Evolutionary conservation across 73 alveolate genomes (phyloP).

Genomic region (Paramecium biaurelia): DNA sequence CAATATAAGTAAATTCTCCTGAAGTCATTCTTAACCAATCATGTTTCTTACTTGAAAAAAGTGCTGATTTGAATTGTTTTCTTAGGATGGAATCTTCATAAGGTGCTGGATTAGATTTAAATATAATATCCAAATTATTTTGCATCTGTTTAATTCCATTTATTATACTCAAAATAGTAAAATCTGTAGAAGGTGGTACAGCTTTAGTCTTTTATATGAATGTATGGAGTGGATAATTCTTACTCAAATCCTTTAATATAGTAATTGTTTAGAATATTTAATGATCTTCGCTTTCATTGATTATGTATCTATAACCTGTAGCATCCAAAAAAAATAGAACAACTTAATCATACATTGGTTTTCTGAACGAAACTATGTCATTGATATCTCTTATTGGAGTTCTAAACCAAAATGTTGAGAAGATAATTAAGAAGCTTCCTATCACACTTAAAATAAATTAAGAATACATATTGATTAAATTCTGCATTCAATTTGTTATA

Average conservation of each 20-base stretch:
- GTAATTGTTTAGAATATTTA: background rate
- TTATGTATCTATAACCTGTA: slow-evolving; percentile 39
- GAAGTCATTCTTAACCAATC: slow-evolving; percentile 49
- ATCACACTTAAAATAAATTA: background rate
- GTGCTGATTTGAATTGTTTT: background rate
- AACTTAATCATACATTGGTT: background rate
- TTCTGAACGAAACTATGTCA: background rate
- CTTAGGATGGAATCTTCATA: background rate
- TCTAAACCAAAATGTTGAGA: slow-evolving; percentile 4
- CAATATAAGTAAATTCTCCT: background rate
- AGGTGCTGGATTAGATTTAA: background rate
- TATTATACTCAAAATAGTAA: slow-evolving; percentile 6
- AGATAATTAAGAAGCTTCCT: background rate
- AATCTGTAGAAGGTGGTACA: slow-evolving; percentile 38
- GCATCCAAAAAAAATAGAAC: slow-evolving; percentile 37
- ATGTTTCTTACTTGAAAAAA: background rate
- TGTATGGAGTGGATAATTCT: background rate
- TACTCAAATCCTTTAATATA: background rate
- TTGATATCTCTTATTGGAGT: background rate
- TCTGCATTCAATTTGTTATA: background rate
- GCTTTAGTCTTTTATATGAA: background rate
- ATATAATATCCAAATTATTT: background rate
- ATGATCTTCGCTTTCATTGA: background rate
- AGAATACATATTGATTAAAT: background rate
- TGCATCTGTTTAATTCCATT: slow-evolving; percentile 23